Base-by-base conservation (phyloP, 495 filamentous ascomycete species). In the Bathelium albidoporum region DNA sequence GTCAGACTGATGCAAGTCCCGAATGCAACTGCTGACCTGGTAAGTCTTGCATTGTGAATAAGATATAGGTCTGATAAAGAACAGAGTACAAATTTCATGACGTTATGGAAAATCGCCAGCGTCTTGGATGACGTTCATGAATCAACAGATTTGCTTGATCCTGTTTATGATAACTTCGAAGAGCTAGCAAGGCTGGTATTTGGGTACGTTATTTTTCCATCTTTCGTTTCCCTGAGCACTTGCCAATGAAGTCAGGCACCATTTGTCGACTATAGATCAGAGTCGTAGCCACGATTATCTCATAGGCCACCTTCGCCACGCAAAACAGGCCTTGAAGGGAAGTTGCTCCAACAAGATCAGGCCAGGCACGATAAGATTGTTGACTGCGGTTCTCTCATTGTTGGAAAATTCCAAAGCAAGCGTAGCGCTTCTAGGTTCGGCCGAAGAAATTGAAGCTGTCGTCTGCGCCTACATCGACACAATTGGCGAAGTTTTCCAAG, bases 1-100 rank as follows among this genome's bases (percentile, higher is more conserved):
- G 20, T 64, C 9, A 59, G 45, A 29, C 26, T 67, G 43, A 64
- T 64, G 62, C 11, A 61, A 20, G 26, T 61, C n/a, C 39, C 65
- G n/a, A 64, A 67, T 49, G 58, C 62, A 31, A 67, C 65, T 29
- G 63, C 61, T 32, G 36, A 52, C 10, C 20, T 66, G 0, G 58
- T 61, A 62, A 60, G 59, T 39, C 12, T 36, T 31, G n/a, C n/a
- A 39, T 60, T 28, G 12, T 24, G 12, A 5, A 29, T 20, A 55
- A 29, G 9, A 5, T 24, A 29, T n/a, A 29, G 9, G 24, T 55
- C 49, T 20, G 9, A 20, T 9, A 12, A 9, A 11, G 9, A 55
- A 24, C 24, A 55, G 49, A 55, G 22, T 26, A 65, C 63, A 2
- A 43, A 61, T 39, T 32, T 45, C 5, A 32, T 29, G 18, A 31